These are phyloP conservation scores for Serendipita sp. DNA, from an alignment of 1,284 basidiomycete genomes.

Conservation along the genomic window DNA sequence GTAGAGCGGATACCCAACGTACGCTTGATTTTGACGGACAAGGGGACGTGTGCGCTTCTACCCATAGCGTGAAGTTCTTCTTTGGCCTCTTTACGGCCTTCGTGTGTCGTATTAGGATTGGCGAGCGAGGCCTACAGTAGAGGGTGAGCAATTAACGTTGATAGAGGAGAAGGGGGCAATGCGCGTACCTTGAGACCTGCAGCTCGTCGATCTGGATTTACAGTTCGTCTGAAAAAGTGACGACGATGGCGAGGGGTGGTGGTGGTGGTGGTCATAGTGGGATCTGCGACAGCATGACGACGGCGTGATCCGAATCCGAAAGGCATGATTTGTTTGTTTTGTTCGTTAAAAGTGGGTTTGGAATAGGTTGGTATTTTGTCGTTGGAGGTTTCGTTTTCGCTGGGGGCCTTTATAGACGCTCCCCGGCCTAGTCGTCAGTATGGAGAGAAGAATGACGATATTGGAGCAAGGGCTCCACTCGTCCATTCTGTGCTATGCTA, in stretches of 20 bases:
- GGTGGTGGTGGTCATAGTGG: constrained; percentile 8
- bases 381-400: neutral
- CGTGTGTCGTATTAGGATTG: constrained; percentile 15
- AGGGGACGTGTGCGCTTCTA: neutral
- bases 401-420: neutral
- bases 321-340: neutral
- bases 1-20: neutral
- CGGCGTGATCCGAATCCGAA: neutral
- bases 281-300: neutral
- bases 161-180: neutral
- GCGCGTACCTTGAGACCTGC: constrained; percentile 12
- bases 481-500: too few relatives aligned
- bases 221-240: constrained; percentile 9
- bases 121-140: constrained; percentile 13
- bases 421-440: too few relatives aligned
- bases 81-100: constrained; percentile 14
- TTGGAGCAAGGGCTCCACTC: too few relatives aligned
- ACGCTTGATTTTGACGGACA: neutral
- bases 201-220: constrained; percentile 13
- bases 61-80: constrained; percentile 12
- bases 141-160: neutral
- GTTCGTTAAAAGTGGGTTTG: neutral
- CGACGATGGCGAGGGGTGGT: constrained; percentile 10
- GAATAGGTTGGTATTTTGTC: neutral
- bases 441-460: too few relatives aligned